Percentiles rank a stretch among this genome's conserved stretches.
Evolutionary conservation across 2,329 filamentous ascomycete species (phyloP).

Genomic region (Hyphodiscus sp.): DNA sequence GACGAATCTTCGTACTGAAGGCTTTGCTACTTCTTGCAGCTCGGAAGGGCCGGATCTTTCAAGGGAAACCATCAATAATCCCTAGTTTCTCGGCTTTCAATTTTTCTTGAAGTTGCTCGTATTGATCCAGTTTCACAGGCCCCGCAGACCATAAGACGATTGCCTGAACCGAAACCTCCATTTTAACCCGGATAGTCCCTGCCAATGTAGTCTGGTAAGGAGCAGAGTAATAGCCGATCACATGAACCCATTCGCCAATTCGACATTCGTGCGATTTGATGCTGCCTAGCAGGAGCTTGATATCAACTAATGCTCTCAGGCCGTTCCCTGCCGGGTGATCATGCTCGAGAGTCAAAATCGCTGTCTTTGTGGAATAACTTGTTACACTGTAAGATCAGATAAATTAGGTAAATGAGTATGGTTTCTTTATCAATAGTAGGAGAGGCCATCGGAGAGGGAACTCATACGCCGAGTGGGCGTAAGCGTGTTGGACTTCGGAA

Average conservation of each 20-base stretch:
- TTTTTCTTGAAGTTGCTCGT: constrained; percentile 44
- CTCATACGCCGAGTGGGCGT: too few species aligned
- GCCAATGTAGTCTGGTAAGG: constrained; percentile 1
- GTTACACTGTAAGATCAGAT: constrained; percentile 44
- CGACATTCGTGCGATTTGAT: constrained; percentile 58
- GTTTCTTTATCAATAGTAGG: background rate
- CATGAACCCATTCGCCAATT: constrained; percentile 81
- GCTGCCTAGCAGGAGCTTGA: constrained; percentile 62
- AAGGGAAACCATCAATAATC: background rate
- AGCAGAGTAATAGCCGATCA: constrained; percentile 68
- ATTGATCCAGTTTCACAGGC: constrained; percentile 62
- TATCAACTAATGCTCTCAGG: constrained; percentile 56
- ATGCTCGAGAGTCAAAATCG: constrained; percentile 62
- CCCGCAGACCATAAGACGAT: constrained; percentile 73
- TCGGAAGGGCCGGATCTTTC: background rate
- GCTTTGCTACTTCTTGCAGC: background rate
- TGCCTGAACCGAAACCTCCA: constrained; percentile 56
- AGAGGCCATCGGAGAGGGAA: background rate
- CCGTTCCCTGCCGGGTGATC: constrained; percentile 45
- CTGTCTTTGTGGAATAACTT: constrained; percentile 48
- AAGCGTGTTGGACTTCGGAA: background rate
- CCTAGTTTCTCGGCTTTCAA: constrained; percentile 2
- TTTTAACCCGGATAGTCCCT: constrained; percentile 27
- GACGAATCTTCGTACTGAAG: background rate
- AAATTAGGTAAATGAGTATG: constrained; percentile 2